Conservation (phyloP, 2,329 filamentous ascomycete genomes). For the Fusarium cyanostomum region DNA sequence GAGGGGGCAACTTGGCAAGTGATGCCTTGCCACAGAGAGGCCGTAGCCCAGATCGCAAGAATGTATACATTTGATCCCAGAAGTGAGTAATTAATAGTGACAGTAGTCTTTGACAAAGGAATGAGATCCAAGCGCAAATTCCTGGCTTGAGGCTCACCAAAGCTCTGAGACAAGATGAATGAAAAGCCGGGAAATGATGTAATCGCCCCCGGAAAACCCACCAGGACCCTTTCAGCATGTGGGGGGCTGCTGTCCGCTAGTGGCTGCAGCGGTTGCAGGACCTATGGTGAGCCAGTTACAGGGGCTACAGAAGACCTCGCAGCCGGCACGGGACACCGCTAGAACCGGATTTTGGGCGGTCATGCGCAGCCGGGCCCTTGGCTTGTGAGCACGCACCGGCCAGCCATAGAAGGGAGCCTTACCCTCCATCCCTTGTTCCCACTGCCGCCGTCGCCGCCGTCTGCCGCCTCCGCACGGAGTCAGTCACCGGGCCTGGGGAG, state of each 20-base stretch:
- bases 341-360: background rate
- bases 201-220: too few species aligned
- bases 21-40: conserved; percentile 12
- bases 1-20: background rate
- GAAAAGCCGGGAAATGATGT: too few species aligned
- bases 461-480: background rate
- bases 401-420: too few species aligned
- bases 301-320: background rate
- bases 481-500: background rate
- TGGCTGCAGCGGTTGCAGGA: background rate
- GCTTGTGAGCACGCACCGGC: background rate
- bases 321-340: too few species aligned
- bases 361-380: background rate
- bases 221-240: too few species aligned
- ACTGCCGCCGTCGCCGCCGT: background rate
- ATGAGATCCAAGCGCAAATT: background rate
- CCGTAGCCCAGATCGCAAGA: conserved; percentile 13
- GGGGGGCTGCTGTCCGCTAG: too few species aligned
- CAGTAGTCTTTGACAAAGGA: background rate
- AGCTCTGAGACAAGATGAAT: too few species aligned
- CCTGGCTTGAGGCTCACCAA: too few species aligned
- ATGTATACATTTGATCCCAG: conserved; percentile 11
- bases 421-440: too few species aligned
- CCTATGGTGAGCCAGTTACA: background rate
- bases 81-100: too few species aligned